Conservation (phyloP, 371 early-diverging fungal genomes). For the Lichtheimia corymbifera region DNA sequence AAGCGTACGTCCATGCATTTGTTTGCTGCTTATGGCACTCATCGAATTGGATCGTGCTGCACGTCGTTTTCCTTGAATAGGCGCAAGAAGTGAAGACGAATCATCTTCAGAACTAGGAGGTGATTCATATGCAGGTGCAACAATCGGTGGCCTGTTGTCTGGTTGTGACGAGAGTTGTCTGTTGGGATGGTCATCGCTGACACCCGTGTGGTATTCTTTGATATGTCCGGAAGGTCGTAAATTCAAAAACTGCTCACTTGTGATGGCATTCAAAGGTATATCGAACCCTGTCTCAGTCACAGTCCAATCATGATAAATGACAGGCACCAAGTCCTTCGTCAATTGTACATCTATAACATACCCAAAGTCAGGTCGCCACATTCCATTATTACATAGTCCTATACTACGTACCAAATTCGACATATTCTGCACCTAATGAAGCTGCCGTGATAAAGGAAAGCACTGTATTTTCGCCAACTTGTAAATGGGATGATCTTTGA, state of each 20-base stretch:
- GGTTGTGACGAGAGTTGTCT: neutral
- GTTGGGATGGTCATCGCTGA: constrained; percentile 26
- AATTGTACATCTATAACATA: constrained; percentile 86
- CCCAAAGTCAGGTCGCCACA: neutral
- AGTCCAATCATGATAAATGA: constrained; percentile 95
- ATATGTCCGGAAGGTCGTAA: constrained; percentile 53
- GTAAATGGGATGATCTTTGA: constrained; percentile 57
- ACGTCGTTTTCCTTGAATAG: constrained; percentile 11
- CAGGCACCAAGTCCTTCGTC: constrained; percentile 88
- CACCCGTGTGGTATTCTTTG: constrained; percentile 52
- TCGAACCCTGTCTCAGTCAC: constrained; percentile 87
- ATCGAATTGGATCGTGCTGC: constrained; percentile 55
- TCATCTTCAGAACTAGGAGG: neutral
- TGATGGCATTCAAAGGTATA: constrained; percentile 74
- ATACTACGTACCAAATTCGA: constrained; percentile 83
- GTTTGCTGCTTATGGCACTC: constrained; percentile 36
- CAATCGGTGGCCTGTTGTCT: neutral
- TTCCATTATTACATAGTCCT: neutral
- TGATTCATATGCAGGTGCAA: neutral
- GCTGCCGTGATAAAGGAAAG: constrained; percentile 89
- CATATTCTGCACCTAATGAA: constrained; percentile 84
- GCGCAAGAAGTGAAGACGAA: neutral
- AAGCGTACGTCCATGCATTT: constrained; percentile 20
- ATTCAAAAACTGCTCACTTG: constrained; percentile 73
- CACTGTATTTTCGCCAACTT: constrained; percentile 94